A percentile compares a stretch with the other conserved stretches of the same genome.
phyloP scores from a whole-genome alignment of 2,329 filamentous ascomycete species.

The Penicillium aurantiogriseum region DNA sequence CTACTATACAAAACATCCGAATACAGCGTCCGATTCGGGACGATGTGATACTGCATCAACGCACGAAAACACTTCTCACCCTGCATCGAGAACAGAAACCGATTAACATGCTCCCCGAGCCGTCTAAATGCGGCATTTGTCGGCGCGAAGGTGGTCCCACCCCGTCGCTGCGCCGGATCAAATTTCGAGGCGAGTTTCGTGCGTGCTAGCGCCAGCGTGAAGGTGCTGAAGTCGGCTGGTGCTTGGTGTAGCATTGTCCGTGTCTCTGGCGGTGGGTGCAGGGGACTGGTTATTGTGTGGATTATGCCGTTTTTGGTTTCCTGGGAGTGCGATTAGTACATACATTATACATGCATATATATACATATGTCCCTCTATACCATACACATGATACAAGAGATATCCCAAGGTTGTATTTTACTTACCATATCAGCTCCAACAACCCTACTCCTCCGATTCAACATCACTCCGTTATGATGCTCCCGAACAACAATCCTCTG shows the following conservation, averaged over 20 bases:
- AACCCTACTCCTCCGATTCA: constrained; percentile 77
- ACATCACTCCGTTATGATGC: constrained; percentile 59
- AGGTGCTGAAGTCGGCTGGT: constrained; percentile 68
- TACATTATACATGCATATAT: neutral
- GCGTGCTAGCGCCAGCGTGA: constrained; percentile 70
- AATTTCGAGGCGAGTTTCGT: constrained; percentile 67
- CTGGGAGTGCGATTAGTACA: constrained; percentile 44
- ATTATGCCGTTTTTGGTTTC: constrained; percentile 76
- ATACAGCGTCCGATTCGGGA: constrained; percentile 73
- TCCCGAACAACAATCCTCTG: constrained; percentile 70
- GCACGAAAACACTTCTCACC: constrained; percentile 75
- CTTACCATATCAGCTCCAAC: constrained; percentile 67
- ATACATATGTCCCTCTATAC: neutral
- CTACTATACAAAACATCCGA: constrained; percentile 69
- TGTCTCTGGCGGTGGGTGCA: constrained; percentile 71
- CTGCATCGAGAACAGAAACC: constrained; percentile 77
- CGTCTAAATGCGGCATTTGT: constrained; percentile 75
- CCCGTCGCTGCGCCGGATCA: constrained; percentile 54
- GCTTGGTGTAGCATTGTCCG: constrained; percentile 58
- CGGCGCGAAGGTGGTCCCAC: constrained; percentile 78
- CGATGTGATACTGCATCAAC: constrained; percentile 75
- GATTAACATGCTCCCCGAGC: constrained; percentile 71
- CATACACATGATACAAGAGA: neutral
- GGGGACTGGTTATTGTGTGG: constrained; percentile 70
- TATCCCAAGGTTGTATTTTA: neutral